Conservation (phyloP, 805 yeast species). For the Pichia thaimueangensis region DNA sequence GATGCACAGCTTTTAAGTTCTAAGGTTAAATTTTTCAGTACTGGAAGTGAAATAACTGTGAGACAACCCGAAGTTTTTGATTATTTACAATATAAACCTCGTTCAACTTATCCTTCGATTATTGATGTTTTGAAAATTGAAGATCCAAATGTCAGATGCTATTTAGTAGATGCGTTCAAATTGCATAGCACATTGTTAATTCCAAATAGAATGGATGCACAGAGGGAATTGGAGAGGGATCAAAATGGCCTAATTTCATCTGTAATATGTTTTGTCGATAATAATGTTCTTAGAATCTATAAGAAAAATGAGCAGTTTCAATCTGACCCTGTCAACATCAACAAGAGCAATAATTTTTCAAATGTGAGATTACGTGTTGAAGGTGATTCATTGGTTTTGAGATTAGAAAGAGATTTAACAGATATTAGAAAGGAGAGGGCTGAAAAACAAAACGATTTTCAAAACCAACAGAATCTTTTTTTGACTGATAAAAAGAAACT, state of each 20-base stretch:
- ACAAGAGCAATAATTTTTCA: constrained; percentile 16
- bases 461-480: constrained; percentile 13
- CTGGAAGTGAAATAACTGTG: constrained; percentile 38
- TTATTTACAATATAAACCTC: constrained; percentile 41
- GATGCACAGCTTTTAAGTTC: constrained; percentile 46
- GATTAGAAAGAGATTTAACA: constrained; percentile 7
- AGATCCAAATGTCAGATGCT: constrained; percentile 48
- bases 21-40: constrained; percentile 28
- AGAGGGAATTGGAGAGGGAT: constrained; percentile 31
- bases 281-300: constrained; percentile 20
- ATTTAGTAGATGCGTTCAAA: constrained; percentile 55
- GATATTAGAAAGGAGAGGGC: constrained; percentile 9
- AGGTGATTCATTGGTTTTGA: constrained; percentile 21
- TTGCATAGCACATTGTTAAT: constrained; percentile 57
- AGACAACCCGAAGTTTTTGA: constrained; percentile 54
- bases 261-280: constrained; percentile 22
- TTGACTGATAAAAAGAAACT: constrained; percentile 15
- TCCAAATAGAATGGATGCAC: constrained; percentile 46
- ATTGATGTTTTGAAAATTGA: constrained; percentile 55
- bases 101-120: constrained; percentile 37
- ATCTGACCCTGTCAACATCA: constrained; percentile 25
- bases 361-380: constrained; percentile 16
- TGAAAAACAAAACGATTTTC: constrained; percentile 3
- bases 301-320: constrained; percentile 26
- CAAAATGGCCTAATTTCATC: constrained; percentile 23